Evolutionary conservation across 208 protist species (phyloP).

Genomic region (Leishmania martiniquensis): DNA sequence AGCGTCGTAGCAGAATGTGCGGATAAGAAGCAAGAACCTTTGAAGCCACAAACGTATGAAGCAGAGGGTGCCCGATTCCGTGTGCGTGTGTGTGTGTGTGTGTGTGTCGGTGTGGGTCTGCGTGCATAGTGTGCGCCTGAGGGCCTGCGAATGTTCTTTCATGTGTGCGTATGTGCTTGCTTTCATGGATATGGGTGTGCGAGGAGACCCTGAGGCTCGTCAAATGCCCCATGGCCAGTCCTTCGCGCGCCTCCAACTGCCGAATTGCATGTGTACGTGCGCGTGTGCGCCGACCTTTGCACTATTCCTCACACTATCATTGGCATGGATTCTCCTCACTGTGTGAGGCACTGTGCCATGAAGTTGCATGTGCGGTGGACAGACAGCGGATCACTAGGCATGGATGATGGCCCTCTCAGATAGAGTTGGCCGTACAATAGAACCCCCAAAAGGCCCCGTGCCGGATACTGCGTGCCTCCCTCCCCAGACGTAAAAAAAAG

Average conservation of each 20-base stretch:
- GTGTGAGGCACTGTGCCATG: background rate
- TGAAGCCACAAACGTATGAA: background rate
- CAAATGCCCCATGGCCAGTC: background rate
- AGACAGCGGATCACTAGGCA: background rate
- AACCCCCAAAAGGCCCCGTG: background rate
- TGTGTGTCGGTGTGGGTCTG: background rate
- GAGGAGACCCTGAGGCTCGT: background rate
- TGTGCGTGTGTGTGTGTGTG: conserved; percentile 5
- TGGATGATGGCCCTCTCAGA: background rate
- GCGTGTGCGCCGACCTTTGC: background rate
- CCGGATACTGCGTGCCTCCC: no score
- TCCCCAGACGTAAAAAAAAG: background rate
- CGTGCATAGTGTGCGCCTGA: background rate
- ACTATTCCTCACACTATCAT: background rate
- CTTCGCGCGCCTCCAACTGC: background rate
- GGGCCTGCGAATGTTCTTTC: background rate
- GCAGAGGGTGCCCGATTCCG: background rate
- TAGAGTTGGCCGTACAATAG: background rate
- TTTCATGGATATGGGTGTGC: background rate
- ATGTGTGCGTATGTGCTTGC: background rate
- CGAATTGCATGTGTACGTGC: background rate
- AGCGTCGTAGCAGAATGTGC: background rate
- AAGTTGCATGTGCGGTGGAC: background rate
- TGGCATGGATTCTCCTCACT: background rate
- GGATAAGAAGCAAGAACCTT: conserved; percentile 6